A percentile compares a stretch with the other conserved stretches of the same genome.
These are phyloP conservation scores for Mycena rosella DNA, from an alignment of 768 basidiomycete genomes.

Conservation along the genomic window DNA sequence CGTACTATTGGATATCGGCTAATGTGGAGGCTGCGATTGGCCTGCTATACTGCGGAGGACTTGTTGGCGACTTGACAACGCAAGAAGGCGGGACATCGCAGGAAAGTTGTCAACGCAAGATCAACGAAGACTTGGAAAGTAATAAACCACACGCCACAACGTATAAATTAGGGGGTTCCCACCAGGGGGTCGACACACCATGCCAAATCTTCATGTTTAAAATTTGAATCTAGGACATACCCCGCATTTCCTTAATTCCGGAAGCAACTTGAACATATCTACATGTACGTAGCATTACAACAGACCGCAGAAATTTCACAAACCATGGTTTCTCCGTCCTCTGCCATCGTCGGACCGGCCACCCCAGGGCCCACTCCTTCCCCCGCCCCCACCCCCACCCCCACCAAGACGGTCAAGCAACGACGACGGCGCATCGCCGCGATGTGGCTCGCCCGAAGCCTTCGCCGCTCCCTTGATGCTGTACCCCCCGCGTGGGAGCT, in stretches of 20 bases:
- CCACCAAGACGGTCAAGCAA: slow-evolving; percentile 33
- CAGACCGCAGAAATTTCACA: not conserved
- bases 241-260: too few species aligned
- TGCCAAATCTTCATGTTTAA: too few species aligned
- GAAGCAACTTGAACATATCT: not conserved
- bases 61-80: not conserved
- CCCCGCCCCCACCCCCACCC: too few species aligned
- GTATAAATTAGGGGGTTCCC: too few species aligned
- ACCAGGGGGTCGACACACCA: too few species aligned
- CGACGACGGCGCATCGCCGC: slow-evolving; percentile 18
- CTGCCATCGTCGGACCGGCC: slow-evolving; percentile 16
- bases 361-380: not conserved
- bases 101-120: not conserved
- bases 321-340: slow-evolving; percentile 23
- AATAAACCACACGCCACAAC: too few species aligned
- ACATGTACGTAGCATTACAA: not conserved
- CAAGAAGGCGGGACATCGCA: not conserved
- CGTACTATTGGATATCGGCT: not conserved
- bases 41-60: not conserved
- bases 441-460: slow-evolving; percentile 30
- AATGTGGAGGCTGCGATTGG: not conserved
- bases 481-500: slow-evolving; percentile 55
- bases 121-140: too few species aligned
- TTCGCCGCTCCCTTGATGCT: slow-evolving; percentile 70
- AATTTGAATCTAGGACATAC: too few species aligned